Conservation (phyloP, 2,329 filamentous ascomycete species). For the Cercospora janseana region DNA sequence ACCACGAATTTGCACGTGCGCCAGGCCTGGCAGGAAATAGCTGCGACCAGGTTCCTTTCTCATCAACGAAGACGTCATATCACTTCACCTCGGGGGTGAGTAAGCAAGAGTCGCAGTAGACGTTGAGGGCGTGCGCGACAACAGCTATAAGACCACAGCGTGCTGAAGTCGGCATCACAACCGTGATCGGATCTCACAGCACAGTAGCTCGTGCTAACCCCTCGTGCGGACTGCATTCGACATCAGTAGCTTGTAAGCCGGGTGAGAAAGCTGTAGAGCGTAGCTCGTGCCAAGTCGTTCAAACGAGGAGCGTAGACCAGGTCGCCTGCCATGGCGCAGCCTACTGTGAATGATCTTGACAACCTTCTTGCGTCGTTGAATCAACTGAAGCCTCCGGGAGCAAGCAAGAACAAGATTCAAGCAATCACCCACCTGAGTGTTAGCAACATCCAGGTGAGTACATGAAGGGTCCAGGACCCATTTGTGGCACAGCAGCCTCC, state of each 20-base stretch:
- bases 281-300: slow-evolving; percentile 17
- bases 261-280: slow-evolving; percentile 28
- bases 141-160: slow-evolving; percentile 7
- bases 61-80: not conserved
- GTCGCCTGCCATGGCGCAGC: slow-evolving; percentile 44
- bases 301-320: slow-evolving; percentile 22
- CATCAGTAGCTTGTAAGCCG: slow-evolving; percentile 28
- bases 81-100: slow-evolving; percentile 3
- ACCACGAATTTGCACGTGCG: not conserved
- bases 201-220: slow-evolving; percentile 23
- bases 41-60: slow-evolving; percentile 2
- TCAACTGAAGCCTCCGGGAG: slow-evolving; percentile 84
- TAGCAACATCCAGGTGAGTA: slow-evolving; percentile 79
- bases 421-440: slow-evolving; percentile 85
- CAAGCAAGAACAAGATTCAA: slow-evolving; percentile 87
- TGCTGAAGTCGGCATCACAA: slow-evolving; percentile 9
- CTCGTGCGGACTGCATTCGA: slow-evolving; percentile 23
- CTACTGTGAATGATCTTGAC: slow-evolving; percentile 88
- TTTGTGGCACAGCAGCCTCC: too few relatives aligned
- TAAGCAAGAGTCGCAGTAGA: slow-evolving; percentile 9
- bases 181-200: slow-evolving; percentile 1
- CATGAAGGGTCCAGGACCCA: too few relatives aligned
- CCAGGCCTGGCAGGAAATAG: slow-evolving; percentile 1
- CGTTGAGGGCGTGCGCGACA: slow-evolving; percentile 7
- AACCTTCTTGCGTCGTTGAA: slow-evolving; percentile 88